phyloP scores from a whole-genome alignment of 2,329 filamentous ascomycete genomes.

The Aspergillus sp. region DNA sequence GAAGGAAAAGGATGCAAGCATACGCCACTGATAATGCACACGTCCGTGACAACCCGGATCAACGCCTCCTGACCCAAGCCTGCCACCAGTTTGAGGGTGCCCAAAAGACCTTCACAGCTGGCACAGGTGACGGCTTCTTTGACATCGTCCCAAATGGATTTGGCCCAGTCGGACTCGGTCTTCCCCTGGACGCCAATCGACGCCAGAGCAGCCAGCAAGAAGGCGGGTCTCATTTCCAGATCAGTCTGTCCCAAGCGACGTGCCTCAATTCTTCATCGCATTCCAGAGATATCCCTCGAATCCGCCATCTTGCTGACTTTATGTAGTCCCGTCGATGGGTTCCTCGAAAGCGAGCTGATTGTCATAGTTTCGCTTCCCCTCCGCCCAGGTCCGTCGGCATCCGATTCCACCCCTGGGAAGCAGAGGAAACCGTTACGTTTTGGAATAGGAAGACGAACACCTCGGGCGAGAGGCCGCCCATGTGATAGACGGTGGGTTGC shows the following conservation, averaged over 20 bases:
- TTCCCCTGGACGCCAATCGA: constrained; percentile 11
- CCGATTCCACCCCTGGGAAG: background rate
- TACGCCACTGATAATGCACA: constrained; percentile 39
- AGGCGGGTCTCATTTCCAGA: constrained; percentile 12
- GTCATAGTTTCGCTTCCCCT: background rate
- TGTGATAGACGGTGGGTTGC: background rate
- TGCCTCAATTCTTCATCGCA: background rate
- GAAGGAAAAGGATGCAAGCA: constrained; percentile 1
- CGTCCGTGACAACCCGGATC: constrained; percentile 35
- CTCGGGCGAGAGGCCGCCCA: background rate
- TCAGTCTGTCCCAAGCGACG: background rate
- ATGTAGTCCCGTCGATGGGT: background rate
- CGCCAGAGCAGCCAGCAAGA: constrained; percentile 12
- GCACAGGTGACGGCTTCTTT: constrained; percentile 32
- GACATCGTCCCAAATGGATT: constrained; percentile 29
- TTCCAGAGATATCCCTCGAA: background rate
- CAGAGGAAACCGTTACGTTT: background rate
- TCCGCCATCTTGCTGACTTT: background rate
- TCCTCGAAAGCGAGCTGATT: no score
- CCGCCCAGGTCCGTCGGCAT: background rate
- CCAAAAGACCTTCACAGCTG: constrained; percentile 39
- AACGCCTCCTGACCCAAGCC: constrained; percentile 45
- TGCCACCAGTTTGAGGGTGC: constrained; percentile 47
- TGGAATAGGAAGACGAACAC: background rate
- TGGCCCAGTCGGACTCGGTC: constrained; percentile 3